phyloP scores from a whole-genome alignment of 2,329 filamentous ascomycete genomes.

The Amylocarpus encephaloides region DNA sequence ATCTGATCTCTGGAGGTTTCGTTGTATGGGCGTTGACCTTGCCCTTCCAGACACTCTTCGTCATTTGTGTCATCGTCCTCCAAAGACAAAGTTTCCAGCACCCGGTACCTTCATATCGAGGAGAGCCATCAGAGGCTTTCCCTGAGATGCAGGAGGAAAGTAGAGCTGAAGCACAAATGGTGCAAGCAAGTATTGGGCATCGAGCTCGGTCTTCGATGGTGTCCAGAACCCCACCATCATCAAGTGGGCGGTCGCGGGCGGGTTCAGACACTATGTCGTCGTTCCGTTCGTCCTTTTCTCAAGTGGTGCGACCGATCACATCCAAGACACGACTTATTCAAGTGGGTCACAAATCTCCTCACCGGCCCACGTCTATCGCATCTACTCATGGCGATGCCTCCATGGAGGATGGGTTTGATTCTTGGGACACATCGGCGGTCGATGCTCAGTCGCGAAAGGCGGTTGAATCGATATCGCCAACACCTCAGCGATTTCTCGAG shows the following conservation, averaged over 20 bases:
- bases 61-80: conserved; percentile 25
- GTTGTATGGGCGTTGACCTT: conserved; percentile 26
- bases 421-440: conserved; percentile 67
- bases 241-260: conserved; percentile 41
- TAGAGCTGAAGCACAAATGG: conserved; percentile 13
- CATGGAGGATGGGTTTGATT: conserved; percentile 61
- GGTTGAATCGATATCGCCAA: conserved; percentile 38
- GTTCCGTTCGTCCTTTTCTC: conserved; percentile 42
- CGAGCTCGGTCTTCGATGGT: conserved; percentile 18
- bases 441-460: conserved; percentile 55
- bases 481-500: conserved; percentile 49
- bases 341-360: conserved; percentile 33
- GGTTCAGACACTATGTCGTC: conserved; percentile 42
- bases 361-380: conserved; percentile 43
- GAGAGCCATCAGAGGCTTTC: conserved; percentile 14
- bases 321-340: conserved; percentile 51
- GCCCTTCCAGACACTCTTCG: conserved; percentile 24
- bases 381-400: conserved; percentile 32
- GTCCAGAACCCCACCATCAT: conserved; percentile 30
- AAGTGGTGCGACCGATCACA: conserved; percentile 47
- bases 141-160: conserved; percentile 21
- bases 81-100: conserved; percentile 26
- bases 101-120: conserved; percentile 23
- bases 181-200: conserved; percentile 11
- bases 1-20: conserved; percentile 24